Conservation (phyloP, 139 green algal species). For the Chlorella sp. region DNA sequence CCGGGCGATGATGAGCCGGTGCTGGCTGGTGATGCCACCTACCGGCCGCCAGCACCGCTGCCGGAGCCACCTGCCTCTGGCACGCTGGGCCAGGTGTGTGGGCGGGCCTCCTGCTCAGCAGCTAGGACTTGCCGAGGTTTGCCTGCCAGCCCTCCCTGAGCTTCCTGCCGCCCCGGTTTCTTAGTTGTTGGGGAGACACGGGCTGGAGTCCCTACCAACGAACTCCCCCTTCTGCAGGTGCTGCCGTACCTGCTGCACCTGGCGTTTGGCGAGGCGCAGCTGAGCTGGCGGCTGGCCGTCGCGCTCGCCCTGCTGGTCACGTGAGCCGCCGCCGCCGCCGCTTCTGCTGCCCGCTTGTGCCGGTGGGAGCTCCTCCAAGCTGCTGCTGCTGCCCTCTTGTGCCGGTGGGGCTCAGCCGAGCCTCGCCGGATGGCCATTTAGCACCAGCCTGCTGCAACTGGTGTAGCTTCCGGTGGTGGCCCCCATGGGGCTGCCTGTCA, state of each 20-base stretch:
- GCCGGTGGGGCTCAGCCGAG: no score
- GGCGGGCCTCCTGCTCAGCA: no score
- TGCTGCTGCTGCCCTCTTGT: neutral
- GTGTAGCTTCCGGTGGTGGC: no score
- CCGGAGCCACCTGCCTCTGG: neutral
- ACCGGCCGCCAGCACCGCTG: constrained; percentile 1
- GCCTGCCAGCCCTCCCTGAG: no score
- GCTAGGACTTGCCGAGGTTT: no score
- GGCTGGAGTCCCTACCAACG: no score
- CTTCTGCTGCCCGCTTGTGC: neutral
- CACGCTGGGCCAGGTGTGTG: constrained; percentile 4
- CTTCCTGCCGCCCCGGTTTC: no score
- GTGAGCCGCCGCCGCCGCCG: constrained; percentile 49
- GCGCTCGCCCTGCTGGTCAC: constrained; percentile 75
- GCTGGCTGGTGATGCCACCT: neutral
- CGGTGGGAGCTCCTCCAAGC: neutral
- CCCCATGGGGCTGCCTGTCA: no score
- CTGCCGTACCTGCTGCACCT: constrained; percentile 81
- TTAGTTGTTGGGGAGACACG: no score
- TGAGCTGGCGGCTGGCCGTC: constrained; percentile 74
- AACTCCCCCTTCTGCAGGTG: constrained; percentile 51
- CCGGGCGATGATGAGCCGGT: neutral
- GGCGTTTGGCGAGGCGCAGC: constrained; percentile 66
- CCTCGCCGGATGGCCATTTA: no score
- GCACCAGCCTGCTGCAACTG: no score